Evolutionary conservation across 2,329 filamentous ascomycete species (phyloP), one percentile per base, ranked within the genome.

Genomic region (Fusarium brevicatenulatum): DNA sequence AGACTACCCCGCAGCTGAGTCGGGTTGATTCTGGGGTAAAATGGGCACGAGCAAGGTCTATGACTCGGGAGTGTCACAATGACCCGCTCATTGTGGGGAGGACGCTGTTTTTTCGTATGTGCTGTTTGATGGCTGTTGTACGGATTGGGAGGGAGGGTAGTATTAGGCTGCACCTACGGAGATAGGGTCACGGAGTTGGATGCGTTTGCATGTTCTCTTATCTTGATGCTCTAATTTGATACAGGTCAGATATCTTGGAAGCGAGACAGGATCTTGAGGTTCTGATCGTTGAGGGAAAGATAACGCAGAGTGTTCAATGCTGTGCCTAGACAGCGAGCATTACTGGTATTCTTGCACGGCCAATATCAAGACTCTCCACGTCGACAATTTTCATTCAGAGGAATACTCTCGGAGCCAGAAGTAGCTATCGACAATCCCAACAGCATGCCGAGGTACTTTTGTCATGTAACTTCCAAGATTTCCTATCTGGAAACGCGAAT

Each of bases 1-100:
- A 52, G 28, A 34, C 62, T 63, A 47, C 62, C 62, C 62, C 62
- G 46, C 62, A 63, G 5, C 34, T 25, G 39, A 42, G 23, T 30
- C 13, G 60, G 37, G 21, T 10, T 44, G 47, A 40, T 36, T 44
- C 58, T 63, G 60, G 60, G 60, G 54, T 63, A 63, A 47, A 36
- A 37, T 32, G n/a, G 28, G 7, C 7, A 5, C 11, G 11, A 18
- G 23, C 30, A 42, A n/a, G 49, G 53, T 59, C 53, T 42, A 59
- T 63, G 54, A 63, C 60, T 47, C 42, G 28, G 9, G 32, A 13
- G 11, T 40, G 23, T 28, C 23, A 28, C 34, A 3, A 50, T 50
- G 54, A 50, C 42, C 54, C 55, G 18, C 18, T n/a, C 4, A 25
- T 46, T 32, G 15, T 49, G 40, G 32, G 23, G 30, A 18, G 54